Evolutionary conservation across 371 early-diverging fungal genomes (phyloP).

Genomic region (Quaeritorhiza haematococci): DNA sequence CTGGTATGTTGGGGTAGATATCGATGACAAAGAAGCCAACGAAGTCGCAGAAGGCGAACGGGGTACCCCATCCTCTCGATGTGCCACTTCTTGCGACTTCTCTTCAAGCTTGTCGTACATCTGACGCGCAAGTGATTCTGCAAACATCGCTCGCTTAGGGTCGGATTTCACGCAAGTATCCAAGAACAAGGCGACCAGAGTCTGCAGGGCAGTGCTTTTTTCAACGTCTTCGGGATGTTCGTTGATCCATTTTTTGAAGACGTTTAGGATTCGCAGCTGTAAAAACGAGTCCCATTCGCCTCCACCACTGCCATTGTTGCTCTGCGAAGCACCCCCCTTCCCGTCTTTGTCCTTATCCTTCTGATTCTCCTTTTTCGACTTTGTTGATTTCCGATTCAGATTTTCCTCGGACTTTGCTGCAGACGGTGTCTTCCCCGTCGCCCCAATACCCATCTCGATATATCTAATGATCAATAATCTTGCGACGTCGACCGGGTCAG

Average conservation of each 20-base stretch:
- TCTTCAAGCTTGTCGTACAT: too few species aligned
- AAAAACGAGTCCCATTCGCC: conserved; percentile 40
- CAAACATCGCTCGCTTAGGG: conserved; percentile 41
- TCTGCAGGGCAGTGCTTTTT: conserved; percentile 27
- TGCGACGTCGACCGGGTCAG: conserved; percentile 49
- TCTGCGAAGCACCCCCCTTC: conserved; percentile 1
- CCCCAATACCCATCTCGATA: conserved; percentile 24
- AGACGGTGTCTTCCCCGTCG: too few species aligned
- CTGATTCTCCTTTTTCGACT: not conserved
- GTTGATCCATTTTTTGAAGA: conserved; percentile 61
- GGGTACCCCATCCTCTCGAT: too few species aligned
- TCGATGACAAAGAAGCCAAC: too few species aligned
- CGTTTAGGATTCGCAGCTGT: conserved; percentile 55
- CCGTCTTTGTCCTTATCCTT: conserved; percentile 1
- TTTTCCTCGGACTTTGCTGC: too few species aligned
- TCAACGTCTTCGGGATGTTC: conserved; percentile 47
- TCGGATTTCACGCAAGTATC: conserved; percentile 37
- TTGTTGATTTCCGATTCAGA: too few species aligned
- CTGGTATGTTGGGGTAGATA: too few species aligned
- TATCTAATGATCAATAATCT: conserved; percentile 52
- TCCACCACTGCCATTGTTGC: not conserved
- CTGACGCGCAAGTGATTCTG: too few species aligned
- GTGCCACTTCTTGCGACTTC: too few species aligned
- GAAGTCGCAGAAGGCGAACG: too few species aligned
- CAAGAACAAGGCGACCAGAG: conserved; percentile 39